A percentile compares a stretch with the other conserved stretches of the same genome.
Conservation (phyloP, 2,329 filamentous ascomycete species). For the Ilyonectria sp. region DNA sequence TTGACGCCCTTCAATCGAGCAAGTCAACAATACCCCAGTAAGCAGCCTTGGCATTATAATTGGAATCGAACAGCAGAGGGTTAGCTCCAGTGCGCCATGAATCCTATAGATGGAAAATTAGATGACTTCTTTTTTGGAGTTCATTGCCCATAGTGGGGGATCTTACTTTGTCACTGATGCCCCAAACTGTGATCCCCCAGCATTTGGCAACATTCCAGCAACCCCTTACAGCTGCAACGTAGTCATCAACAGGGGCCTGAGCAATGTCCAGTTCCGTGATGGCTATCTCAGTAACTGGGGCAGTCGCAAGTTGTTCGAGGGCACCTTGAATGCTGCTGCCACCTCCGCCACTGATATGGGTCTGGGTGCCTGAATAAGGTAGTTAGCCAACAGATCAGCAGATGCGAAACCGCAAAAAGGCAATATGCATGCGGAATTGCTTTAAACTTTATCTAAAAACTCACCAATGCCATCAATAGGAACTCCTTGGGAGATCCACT, state of each 20-base stretch:
- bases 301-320: slow-evolving; percentile 59
- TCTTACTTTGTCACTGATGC: slow-evolving; percentile 58
- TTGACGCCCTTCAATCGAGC: no score
- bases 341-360: slow-evolving; percentile 65
- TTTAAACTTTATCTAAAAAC: no score
- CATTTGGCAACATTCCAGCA: slow-evolving; percentile 73
- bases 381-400: no score
- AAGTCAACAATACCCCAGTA: slow-evolving; percentile 57
- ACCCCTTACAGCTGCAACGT: slow-evolving; percentile 69
- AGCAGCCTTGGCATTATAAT: slow-evolving; percentile 66
- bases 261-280: slow-evolving; percentile 80
- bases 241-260: slow-evolving; percentile 69
- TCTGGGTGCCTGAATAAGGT: slow-evolving; percentile 60
- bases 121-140: no score
- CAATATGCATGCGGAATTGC: no score
- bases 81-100: slow-evolving; percentile 64
- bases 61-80: slow-evolving; percentile 69
- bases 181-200: slow-evolving; percentile 77
- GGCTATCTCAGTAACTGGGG: slow-evolving; percentile 69
- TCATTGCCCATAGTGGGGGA: no score
- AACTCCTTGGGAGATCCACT: slow-evolving; percentile 74
- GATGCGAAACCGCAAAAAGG: no score
- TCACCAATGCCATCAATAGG: slow-evolving; percentile 66
- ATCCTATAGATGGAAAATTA: slow-evolving; percentile 31
- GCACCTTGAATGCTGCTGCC: slow-evolving; percentile 45